Evolutionary conservation across 2,329 filamentous ascomycete species (phyloP), one percentile per base, ranked within the genome.

Genomic region (Venturia aucupariae): DNA sequence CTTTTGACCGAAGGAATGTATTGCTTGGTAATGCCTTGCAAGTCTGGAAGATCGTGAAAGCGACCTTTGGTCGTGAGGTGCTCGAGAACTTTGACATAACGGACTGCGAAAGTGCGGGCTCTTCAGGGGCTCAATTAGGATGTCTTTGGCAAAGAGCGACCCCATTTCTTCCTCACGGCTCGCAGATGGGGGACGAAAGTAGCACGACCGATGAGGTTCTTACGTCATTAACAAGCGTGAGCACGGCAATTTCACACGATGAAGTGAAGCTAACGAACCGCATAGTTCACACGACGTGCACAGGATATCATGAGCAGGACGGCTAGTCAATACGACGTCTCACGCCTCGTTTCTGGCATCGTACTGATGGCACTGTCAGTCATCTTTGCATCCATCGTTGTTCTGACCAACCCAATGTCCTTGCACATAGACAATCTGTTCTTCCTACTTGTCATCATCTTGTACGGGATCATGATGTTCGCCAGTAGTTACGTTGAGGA

Each of bases 401-500:
- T 57, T n/a, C 13, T 22, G 68, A 79, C 17, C 70, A 69, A 22
- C 39, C 38, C 67, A 61, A 61, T 41, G 7, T 79, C 82, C 2
- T 78, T 86, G 38, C 83, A 83, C 0, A 60, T 86, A 0, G 75
- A 83, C 0, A 75, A 73, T 5, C 22, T 75, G n/a, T 76, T 74
- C 68, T 77, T 76, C 66, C 65, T 72, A 2, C 39, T 76, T 2
- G 71, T 73, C 0, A 70, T 74, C 10, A 19, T 71, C 2, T 70
- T 81, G 5, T 96, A 97, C 72, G 86, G 87, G 1, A 74, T 85
- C 44, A 95, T 97, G 86, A 97, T 97, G 92, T 97, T 97, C 76
- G 93, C 92, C 11, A 96, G 90, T 73, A 97, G 92, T 72, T 99
- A 94, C 74, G 91, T 99, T 2, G 94, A 99, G 75, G 94, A 99